phyloP scores from a whole-genome alignment of 768 basidiomycete genomes.

The Terana coerulea region DNA sequence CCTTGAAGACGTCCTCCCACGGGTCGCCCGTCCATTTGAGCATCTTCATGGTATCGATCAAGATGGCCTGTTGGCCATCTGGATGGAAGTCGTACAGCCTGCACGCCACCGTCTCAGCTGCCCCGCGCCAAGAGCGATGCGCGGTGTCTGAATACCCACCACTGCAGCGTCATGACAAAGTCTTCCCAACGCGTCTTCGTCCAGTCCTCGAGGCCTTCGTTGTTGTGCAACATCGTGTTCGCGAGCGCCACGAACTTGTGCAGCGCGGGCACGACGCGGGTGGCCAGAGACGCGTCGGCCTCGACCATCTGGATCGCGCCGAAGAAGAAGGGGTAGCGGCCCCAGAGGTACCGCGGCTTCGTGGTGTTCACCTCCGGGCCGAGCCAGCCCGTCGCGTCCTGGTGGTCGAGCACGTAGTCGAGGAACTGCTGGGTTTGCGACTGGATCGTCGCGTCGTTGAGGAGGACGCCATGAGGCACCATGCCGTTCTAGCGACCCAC shows the following conservation, averaged over 20 bases:
- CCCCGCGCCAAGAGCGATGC: background rate
- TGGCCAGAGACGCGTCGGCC: slow-evolving; percentile 38
- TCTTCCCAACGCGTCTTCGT: slow-evolving; percentile 55
- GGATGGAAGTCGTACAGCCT: slow-evolving; percentile 57
- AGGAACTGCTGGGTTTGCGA: slow-evolving; percentile 45
- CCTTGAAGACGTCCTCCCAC: slow-evolving; percentile 50
- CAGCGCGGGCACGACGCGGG: slow-evolving; percentile 43
- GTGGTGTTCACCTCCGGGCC: slow-evolving; percentile 51
- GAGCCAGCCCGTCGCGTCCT: slow-evolving; percentile 53
- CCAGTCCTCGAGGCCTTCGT: slow-evolving; percentile 52
- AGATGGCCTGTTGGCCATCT: slow-evolving; percentile 41
- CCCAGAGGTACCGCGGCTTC: slow-evolving; percentile 54
- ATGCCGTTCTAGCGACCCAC: slow-evolving; percentile 41
- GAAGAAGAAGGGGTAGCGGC: slow-evolving; percentile 56
- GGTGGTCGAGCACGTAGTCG: slow-evolving; percentile 46
- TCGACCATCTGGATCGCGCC: slow-evolving; percentile 58
- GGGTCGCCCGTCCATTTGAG: slow-evolving; percentile 49
- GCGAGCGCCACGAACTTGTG: slow-evolving; percentile 51
- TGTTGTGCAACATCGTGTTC: slow-evolving; percentile 50
- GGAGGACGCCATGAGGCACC: slow-evolving; percentile 48
- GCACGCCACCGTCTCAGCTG: no score
- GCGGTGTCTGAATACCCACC: no score
- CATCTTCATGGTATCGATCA: slow-evolving; percentile 51
- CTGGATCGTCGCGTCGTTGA: slow-evolving; percentile 42
- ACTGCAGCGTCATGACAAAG: slow-evolving; percentile 52